Evolutionary conservation across 306 rosid genomes (phyloP).

Genomic region (Glycine latifolia): DNA sequence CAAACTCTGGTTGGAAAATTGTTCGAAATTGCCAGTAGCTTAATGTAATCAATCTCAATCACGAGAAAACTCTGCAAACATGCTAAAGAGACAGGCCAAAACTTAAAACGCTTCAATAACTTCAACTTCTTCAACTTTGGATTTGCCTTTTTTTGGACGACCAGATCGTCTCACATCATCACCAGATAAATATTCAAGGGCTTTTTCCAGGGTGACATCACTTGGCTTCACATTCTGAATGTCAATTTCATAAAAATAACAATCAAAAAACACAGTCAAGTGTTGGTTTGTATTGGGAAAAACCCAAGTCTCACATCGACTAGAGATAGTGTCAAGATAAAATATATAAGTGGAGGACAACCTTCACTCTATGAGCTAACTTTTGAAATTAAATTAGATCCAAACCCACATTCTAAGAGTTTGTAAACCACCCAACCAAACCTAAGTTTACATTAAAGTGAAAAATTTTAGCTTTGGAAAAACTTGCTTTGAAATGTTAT

Average conservation of each 20-base stretch:
- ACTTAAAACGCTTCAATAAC: slow-evolving; percentile 61
- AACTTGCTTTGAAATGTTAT: too few relatives aligned
- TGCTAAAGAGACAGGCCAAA: background rate
- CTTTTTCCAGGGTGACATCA: slow-evolving; percentile 70
- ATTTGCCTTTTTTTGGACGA: slow-evolving; percentile 64
- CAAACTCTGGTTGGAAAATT: slow-evolving; percentile 5
- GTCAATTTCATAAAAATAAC: slow-evolving; percentile 11
- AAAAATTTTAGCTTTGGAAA: background rate
- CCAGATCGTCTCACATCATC: slow-evolving; percentile 59
- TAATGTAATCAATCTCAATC: too few relatives aligned
- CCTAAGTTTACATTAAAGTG: background rate
- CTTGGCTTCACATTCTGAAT: slow-evolving; percentile 69
- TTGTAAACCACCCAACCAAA: background rate
- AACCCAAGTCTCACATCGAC: too few relatives aligned
- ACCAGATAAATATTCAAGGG: slow-evolving; percentile 72
- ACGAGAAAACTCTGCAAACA: too few relatives aligned
- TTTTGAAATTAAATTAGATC: too few relatives aligned
- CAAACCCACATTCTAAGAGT: too few relatives aligned
- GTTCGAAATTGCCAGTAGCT: background rate
- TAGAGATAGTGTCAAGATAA: too few relatives aligned
- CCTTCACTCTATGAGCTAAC: too few relatives aligned
- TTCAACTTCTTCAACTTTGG: slow-evolving; percentile 62
- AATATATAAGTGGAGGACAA: too few relatives aligned
- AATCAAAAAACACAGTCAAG: background rate
- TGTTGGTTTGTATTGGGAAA: background rate